phyloP scores from a whole-genome alignment of 169 alveolate genomes.

The Eimeria falciformis region DNA sequence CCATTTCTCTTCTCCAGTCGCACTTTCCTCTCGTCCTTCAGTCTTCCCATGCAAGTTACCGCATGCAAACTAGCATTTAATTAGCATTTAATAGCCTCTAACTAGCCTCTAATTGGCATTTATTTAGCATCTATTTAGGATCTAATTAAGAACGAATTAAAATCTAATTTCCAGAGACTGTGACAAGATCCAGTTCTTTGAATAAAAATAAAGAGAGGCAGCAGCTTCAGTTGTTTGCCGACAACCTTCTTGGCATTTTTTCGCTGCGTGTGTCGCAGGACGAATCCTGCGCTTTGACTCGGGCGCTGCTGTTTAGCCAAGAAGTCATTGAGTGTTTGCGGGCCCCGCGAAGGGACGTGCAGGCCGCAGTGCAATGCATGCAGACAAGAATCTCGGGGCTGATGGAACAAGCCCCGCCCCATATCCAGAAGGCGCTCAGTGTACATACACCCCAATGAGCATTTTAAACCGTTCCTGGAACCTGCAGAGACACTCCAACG shows the following conservation, averaged over 20 bases:
- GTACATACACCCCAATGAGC: not conserved
- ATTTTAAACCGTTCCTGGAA: not conserved
- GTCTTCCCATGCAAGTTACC: not conserved
- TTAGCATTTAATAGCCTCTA: not conserved
- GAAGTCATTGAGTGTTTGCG: not conserved
- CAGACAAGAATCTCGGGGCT: not conserved
- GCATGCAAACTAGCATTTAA: not conserved
- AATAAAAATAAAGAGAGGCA: not conserved
- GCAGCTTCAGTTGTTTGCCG: not conserved
- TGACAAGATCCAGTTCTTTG: not conserved
- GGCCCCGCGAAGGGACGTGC: not conserved
- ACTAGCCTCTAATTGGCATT: not conserved
- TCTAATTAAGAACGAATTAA: not conserved
- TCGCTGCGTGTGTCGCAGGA: slow-evolving; percentile 1
- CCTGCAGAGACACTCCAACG: not conserved
- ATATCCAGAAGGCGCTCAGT: not conserved
- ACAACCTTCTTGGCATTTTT: not conserved
- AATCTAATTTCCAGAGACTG: not conserved
- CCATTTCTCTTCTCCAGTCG: not conserved
- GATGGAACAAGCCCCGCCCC: not conserved
- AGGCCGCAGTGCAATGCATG: not conserved
- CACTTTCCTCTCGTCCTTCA: slow-evolving; percentile 14
- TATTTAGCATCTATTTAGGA: too few species aligned
- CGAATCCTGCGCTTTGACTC: slow-evolving; percentile 1
- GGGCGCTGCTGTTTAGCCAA: not conserved